A percentile compares a stretch with the other conserved stretches of the same genome.
These are phyloP conservation scores for Drosera spatulata DNA, from an alignment of 179 eudicot species.

Conservation along the genomic window DNA sequence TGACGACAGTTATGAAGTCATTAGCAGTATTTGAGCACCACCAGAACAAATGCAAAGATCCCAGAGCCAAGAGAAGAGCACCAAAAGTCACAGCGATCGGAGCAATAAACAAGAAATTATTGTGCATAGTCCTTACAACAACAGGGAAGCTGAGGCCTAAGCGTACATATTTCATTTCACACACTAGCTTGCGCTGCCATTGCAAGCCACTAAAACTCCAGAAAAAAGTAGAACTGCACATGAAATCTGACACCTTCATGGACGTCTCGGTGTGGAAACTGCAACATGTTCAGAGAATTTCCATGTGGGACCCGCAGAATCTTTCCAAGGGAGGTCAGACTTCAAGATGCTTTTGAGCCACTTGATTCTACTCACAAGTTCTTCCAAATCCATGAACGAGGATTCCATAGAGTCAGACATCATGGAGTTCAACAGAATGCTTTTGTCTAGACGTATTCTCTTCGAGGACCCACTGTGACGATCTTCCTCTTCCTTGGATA, in stretches of 20 bases:
- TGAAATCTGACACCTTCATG: constrained; percentile 1
- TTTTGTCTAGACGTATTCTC: constrained; percentile 19
- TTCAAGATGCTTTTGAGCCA: constrained; percentile 51
- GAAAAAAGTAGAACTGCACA: background rate
- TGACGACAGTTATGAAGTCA: too few species aligned
- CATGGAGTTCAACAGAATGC: constrained; percentile 26
- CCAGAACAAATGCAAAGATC: too few species aligned
- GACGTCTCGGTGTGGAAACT: constrained; percentile 26
- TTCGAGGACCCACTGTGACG: constrained; percentile 15
- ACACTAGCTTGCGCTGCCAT: background rate
- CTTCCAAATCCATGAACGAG: constrained; percentile 49
- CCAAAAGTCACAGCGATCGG: too few species aligned
- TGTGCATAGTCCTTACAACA: too few species aligned
- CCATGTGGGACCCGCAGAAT: constrained; percentile 34
- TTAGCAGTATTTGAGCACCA: too few species aligned
- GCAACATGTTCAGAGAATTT: constrained; percentile 38
- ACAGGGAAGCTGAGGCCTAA: too few species aligned
- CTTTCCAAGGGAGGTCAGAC: constrained; percentile 20
- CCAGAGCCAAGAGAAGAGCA: too few species aligned
- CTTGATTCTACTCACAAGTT: constrained; percentile 51
- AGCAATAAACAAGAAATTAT: too few species aligned
- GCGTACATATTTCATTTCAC: too few species aligned
- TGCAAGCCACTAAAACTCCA: background rate
- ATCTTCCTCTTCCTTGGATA: constrained; percentile 14
- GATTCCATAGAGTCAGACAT: constrained; percentile 40